Evolutionary conservation across 2,329 filamentous ascomycete species (phyloP).

Genomic region (Epichloe scottii): DNA sequence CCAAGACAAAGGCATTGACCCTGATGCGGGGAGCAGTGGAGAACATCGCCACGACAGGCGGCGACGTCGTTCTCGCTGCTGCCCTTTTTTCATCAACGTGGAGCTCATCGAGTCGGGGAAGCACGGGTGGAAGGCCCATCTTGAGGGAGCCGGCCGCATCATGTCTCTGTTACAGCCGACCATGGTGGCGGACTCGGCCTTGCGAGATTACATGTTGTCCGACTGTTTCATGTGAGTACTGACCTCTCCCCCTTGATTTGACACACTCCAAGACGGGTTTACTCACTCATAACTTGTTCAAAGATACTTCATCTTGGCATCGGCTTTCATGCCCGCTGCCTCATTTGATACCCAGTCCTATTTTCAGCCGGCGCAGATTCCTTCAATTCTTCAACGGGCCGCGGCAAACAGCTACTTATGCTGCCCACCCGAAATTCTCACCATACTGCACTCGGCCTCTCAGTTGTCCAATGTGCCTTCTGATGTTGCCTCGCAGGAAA

Average conservation of each 20-base stretch:
- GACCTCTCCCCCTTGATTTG: background rate
- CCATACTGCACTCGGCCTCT: conserved; percentile 30
- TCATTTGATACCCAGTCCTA: conserved; percentile 18
- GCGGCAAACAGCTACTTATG: conserved; percentile 35
- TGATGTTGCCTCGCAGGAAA: conserved; percentile 15
- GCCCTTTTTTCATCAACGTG: conserved; percentile 38
- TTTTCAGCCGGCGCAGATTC: conserved; percentile 25
- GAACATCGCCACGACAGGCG: conserved; percentile 22
- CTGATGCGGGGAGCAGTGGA: conserved; percentile 29
- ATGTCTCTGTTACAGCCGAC: conserved; percentile 27
- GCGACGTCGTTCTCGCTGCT: conserved; percentile 31
- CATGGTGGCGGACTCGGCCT: conserved; percentile 19
- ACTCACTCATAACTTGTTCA: background rate
- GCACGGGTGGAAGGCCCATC: conserved; percentile 33
- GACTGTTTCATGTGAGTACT: conserved; percentile 33
- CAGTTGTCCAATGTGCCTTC: conserved; percentile 22
- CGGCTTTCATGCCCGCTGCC: conserved; percentile 27
- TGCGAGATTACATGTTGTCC: conserved; percentile 33
- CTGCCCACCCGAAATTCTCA: conserved; percentile 30
- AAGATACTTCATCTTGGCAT: conserved; percentile 33
- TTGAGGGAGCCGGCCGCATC: conserved; percentile 32
- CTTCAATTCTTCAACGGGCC: conserved; percentile 25
- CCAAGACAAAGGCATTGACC: conserved; percentile 31
- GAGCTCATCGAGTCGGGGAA: conserved; percentile 37
- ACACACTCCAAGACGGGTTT: background rate